Evolutionary conservation across 148 eudicot species (phyloP), one percentile per base, ranked within the genome.

Genomic region (Cornus suecica): DNA sequence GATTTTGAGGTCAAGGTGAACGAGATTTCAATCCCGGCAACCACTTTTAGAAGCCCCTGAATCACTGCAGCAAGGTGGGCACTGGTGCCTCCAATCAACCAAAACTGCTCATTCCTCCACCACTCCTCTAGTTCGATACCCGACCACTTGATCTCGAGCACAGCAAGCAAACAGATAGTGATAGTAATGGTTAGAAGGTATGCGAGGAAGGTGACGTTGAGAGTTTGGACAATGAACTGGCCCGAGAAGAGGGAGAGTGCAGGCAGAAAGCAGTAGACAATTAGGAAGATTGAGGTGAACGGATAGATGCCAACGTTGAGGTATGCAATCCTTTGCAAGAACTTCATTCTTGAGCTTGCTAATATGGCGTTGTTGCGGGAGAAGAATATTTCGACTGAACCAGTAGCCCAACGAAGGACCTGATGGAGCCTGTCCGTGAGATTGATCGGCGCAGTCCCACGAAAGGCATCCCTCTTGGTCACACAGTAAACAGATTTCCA

Each of bases 71-170:
- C 98, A 14, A 94, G 86, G 63, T 94, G 98, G 27, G 98, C 98
- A 52, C 98, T 94, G 2, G 95, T 92, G 42, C 98, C 98, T 29
- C 98, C 98, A 20, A 94, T 94, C 16, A 94, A 77, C 98, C 98
- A 94, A 68, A 94, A 94, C 68, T 94, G 98, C 82, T 94, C 98
- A 34, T 94, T 94, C 56, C 98, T 71, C 98, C 98, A 94, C 98
- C 98, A 94, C 26, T 94, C 98, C 77, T 94, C 98, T 0, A 94
- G 79, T 4, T 73, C 69, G 5, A 94, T 90, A 3, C 97, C 94
- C 0, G 98, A 94, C 98, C 98, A 94, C 78, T 94, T 94, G 75
- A 94, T 87, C 86, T 94, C 98, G 1, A 94, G 91, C 5, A 94
- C 71, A 0, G 98, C 95, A 1, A 94, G 88, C 77, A 87, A 15